Evolutionary conservation across 345 rosid species (phyloP).

Genomic region (Firmiana major): DNA sequence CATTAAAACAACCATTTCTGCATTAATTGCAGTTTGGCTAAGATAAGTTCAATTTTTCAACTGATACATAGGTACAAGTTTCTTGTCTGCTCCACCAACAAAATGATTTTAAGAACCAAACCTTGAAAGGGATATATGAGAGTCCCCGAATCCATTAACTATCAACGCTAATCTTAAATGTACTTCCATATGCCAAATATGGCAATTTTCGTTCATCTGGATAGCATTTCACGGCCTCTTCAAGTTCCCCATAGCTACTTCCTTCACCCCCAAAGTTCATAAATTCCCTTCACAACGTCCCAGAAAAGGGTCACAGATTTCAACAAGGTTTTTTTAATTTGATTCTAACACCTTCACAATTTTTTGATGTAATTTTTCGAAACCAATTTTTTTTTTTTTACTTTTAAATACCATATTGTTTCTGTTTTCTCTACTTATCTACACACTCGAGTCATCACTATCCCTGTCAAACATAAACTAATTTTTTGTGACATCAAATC

Average conservation of each 20-base stretch:
- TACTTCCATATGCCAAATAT: slow-evolving; percentile 47
- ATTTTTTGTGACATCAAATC: no score
- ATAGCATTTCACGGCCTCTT: slow-evolving; percentile 52
- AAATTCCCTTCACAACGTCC: slow-evolving; percentile 90
- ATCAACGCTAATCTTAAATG: slow-evolving; percentile 75
- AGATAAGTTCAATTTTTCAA: slow-evolving; percentile 79
- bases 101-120: slow-evolving; percentile 16
- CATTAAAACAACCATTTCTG: slow-evolving; percentile 98
- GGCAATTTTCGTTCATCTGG: slow-evolving; percentile 77
- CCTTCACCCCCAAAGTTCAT: slow-evolving; percentile 99
- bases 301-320: slow-evolving; percentile 19
- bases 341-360: no score
- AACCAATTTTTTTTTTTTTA: no score
- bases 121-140: slow-evolving; percentile 80
- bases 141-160: slow-evolving; percentile 60
- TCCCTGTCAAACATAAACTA: no score
- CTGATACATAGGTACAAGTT: slow-evolving; percentile 78
- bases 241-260: slow-evolving; percentile 60
- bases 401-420: no score
- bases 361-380: no score
- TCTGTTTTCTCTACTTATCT: no score
- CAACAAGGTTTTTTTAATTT: no score
- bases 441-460: no score
- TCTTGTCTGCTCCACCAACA: slow-evolving; percentile 79
- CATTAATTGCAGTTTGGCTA: slow-evolving; percentile 98